Evolutionary conservation across 768 basidiomycete species (phyloP).

Genomic region (Lactarius akahatsu): DNA sequence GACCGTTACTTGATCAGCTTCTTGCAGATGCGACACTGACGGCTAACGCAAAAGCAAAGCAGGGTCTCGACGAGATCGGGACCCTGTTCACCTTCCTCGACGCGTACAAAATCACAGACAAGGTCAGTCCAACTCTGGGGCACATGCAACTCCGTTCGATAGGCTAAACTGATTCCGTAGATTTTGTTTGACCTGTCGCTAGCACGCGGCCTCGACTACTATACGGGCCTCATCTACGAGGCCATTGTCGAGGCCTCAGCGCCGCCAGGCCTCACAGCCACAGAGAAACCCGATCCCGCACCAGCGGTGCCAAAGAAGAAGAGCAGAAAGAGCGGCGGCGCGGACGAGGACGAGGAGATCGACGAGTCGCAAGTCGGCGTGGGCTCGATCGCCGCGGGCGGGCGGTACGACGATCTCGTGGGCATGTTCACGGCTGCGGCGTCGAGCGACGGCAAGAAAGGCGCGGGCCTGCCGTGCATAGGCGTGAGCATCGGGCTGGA

Average conservation of each 20-base stretch:
- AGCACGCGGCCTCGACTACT: constrained; percentile 97
- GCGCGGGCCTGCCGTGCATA: constrained; percentile 74
- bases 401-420: constrained; percentile 94
- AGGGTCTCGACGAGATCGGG: constrained; percentile 85
- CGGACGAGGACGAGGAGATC: constrained; percentile 73
- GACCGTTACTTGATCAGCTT: constrained; percentile 70
- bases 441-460: constrained; percentile 70
- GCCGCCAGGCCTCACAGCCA: constrained; percentile 72
- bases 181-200: constrained; percentile 96
- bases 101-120: constrained; percentile 75
- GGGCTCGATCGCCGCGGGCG: constrained; percentile 99
- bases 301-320: constrained; percentile 42
- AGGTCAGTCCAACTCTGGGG: constrained; percentile 45
- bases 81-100: constrained; percentile 79
- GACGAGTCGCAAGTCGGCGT: constrained; percentile 95
- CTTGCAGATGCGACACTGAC: constrained; percentile 61
- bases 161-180: constrained; percentile 39
- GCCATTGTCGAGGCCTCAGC: constrained; percentile 92
- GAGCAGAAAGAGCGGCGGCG: constrained; percentile 44
- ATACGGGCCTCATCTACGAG: constrained; percentile 98
- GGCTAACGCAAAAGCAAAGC: constrained; percentile 70
- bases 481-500: constrained; percentile 94
- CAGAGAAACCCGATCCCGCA: constrained; percentile 42
- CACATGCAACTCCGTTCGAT: not conserved
- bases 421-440: constrained; percentile 87